Percentiles rank a stretch among this genome's conserved stretches.
Evolutionary conservation across 2,329 filamentous ascomycete species (phyloP).

Genomic region (Claviceps maximensis): DNA sequence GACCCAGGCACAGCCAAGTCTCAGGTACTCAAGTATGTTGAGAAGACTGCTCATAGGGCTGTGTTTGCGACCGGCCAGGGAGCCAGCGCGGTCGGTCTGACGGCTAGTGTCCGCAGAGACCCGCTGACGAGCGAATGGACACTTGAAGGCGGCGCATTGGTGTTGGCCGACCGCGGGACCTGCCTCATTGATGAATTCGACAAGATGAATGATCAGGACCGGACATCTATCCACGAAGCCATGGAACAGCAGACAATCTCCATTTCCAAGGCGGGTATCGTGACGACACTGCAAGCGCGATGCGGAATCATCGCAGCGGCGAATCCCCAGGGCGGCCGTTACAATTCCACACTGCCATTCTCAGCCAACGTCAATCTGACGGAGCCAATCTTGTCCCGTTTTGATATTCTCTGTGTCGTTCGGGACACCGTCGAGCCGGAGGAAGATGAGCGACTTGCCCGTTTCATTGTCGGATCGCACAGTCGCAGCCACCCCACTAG

Average conservation of each 20-base stretch:
- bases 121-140: conserved; percentile 96
- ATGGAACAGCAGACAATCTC: conserved; percentile 99
- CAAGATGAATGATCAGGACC: conserved; percentile 99
- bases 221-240: conserved; percentile 96
- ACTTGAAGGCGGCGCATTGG: conserved; percentile 85
- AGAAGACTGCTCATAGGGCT: conserved; percentile 91
- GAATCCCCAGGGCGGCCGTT: conserved; percentile 90
- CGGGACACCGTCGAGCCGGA: conserved; percentile 85
- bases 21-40: conserved; percentile 91
- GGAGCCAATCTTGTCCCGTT: conserved; percentile 93
- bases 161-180: conserved; percentile 86
- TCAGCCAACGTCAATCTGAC: conserved; percentile 93
- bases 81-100: conserved; percentile 93
- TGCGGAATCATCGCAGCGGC: conserved; percentile 94
- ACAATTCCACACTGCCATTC: conserved; percentile 93
- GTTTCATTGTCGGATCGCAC: conserved; percentile 91
- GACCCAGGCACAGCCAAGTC: conserved; percentile 98
- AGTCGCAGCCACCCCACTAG: conserved; percentile 69
- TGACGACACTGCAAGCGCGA: conserved; percentile 88
- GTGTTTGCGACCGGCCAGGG: conserved; percentile 97
- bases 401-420: conserved; percentile 93
- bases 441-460: conserved; percentile 85
- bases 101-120: conserved; percentile 88
- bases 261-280: conserved; percentile 96
- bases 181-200: conserved; percentile 98